Evolutionary conservation across 2,329 filamentous ascomycete species (phyloP).

Genomic region (Ustilaginoidea virens): DNA sequence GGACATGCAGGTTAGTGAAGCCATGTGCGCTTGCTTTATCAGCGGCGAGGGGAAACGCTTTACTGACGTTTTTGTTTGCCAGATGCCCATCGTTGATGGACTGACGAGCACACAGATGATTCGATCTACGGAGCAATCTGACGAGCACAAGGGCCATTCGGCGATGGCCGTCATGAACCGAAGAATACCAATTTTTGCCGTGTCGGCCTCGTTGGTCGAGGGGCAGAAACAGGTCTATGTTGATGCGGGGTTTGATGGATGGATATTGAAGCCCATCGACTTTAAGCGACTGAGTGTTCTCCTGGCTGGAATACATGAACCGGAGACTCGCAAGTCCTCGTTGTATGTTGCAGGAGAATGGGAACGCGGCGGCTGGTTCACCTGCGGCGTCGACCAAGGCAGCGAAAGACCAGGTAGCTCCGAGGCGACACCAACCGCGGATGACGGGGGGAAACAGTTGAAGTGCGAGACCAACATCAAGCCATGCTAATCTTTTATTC

Average conservation of each 20-base stretch:
- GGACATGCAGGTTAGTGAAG: constrained; percentile 77
- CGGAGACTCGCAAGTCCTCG: constrained; percentile 39
- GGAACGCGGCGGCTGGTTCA: constrained; percentile 81
- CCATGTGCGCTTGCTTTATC: no score
- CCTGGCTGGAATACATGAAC: constrained; percentile 52
- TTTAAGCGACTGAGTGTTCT: constrained; percentile 59
- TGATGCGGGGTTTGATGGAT: constrained; percentile 71
- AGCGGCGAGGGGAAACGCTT: no score
- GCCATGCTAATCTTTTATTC: no score
- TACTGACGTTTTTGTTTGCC: no score
- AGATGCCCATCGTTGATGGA: constrained; percentile 92
- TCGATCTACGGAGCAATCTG: constrained; percentile 49
- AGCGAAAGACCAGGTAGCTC: constrained; percentile 8
- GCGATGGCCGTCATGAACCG: constrained; percentile 41
- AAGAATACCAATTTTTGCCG: constrained; percentile 68
- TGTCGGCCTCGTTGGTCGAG: constrained; percentile 70
- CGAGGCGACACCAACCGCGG: constrained; percentile 13
- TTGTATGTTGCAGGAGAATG: constrained; percentile 59
- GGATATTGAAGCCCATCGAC: constrained; percentile 80
- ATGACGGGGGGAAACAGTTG: constrained; percentile 3
- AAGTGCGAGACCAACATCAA: no score
- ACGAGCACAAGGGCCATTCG: constrained; percentile 35
- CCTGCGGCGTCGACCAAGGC: constrained; percentile 5
- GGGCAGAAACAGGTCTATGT: constrained; percentile 53
- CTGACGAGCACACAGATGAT: constrained; percentile 74